Percentiles rank a stretch among this genome's conserved stretches.
Evolutionary conservation across 1,284 basidiomycete species (phyloP).

Genomic region (Apiotrichum veenhuisii): DNA sequence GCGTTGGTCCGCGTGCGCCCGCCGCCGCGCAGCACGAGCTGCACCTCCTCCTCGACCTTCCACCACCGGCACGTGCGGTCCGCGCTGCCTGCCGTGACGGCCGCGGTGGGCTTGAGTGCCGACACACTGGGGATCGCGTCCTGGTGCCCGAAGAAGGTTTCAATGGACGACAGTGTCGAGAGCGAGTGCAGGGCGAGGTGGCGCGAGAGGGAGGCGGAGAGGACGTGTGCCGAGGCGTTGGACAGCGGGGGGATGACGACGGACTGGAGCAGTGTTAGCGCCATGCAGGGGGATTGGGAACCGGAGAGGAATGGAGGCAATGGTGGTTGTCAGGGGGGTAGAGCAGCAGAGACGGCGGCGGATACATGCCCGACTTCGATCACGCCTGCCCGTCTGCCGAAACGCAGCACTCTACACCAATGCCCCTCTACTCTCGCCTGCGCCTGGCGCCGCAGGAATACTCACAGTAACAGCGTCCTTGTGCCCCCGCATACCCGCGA

Average conservation of each 20-base stretch:
- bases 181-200: conserved; percentile 89
- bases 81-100: conserved; percentile 79
- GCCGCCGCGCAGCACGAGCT: conserved; percentile 92
- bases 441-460: conserved; percentile 25
- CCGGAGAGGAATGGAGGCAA: too few relatives aligned
- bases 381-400: too few relatives aligned
- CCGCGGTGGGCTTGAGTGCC: conserved; percentile 74
- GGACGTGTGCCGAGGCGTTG: conserved; percentile 72
- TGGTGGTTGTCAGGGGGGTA: too few relatives aligned
- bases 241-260: conserved; percentile 69
- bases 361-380: too few relatives aligned
- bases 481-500: conserved; percentile 75
- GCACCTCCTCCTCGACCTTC: conserved; percentile 95
- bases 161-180: conserved; percentile 81
- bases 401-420: too few relatives aligned
- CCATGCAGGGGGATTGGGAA: too few relatives aligned
- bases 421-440: neutral
- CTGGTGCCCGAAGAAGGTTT: conserved; percentile 97
- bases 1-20: conserved; percentile 56
- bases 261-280: conserved; percentile 54
- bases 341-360: too few relatives aligned
- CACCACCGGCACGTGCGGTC: conserved; percentile 92
- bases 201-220: conserved; percentile 83
- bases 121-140: conserved; percentile 77
- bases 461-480: conserved; percentile 79